phyloP scores from a whole-genome alignment of 2,329 filamentous ascomycete genomes.

The Didymella pinodella region DNA sequence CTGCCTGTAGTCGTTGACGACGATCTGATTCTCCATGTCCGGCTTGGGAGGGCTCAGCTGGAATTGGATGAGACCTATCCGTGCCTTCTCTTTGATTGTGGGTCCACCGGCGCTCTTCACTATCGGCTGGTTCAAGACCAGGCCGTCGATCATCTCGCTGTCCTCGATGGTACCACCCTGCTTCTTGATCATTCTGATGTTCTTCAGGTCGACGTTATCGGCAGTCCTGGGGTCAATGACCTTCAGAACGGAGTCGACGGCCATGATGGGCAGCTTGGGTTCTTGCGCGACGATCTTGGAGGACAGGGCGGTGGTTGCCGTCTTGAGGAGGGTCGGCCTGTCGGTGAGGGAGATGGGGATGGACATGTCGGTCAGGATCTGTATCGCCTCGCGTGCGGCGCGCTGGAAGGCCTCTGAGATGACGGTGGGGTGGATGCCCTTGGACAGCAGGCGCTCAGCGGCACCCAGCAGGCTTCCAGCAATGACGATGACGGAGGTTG shows the following conservation, averaged over 20 bases:
- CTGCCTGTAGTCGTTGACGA: slow-evolving; percentile 98
- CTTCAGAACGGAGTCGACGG: slow-evolving; percentile 94
- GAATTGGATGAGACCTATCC: slow-evolving; percentile 97
- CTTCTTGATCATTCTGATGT: slow-evolving; percentile 97
- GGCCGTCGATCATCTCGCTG: slow-evolving; percentile 93
- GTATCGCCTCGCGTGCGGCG: slow-evolving; percentile 86
- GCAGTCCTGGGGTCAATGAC: slow-evolving; percentile 95
- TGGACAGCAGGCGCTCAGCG: slow-evolving; percentile 86
- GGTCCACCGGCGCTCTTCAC: slow-evolving; percentile 94
- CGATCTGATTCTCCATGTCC: slow-evolving; percentile 99
- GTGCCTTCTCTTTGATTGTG: slow-evolving; percentile 93
- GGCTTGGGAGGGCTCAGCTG: slow-evolving; percentile 98
- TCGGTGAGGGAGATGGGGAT: slow-evolving; percentile 90
- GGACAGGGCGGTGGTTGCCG: slow-evolving; percentile 93
- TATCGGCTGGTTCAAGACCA: slow-evolving; percentile 90
- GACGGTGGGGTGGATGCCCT: slow-evolving; percentile 93
- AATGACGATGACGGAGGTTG: slow-evolving; percentile 97
- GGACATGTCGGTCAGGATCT: slow-evolving; percentile 93
- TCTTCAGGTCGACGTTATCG: slow-evolving; percentile 94
- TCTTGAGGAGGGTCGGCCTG: slow-evolving; percentile 89
- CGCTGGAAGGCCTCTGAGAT: slow-evolving; percentile 98
- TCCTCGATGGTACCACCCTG: slow-evolving; percentile 98
- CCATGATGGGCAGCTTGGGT: slow-evolving; percentile 96
- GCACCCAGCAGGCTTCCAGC: slow-evolving; percentile 93
- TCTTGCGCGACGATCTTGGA: slow-evolving; percentile 99